Evolutionary conservation across 164 flowering plant genomes (phyloP), one percentile per base, ranked within the genome.

Genomic region (Aristolochia californica): DNA sequence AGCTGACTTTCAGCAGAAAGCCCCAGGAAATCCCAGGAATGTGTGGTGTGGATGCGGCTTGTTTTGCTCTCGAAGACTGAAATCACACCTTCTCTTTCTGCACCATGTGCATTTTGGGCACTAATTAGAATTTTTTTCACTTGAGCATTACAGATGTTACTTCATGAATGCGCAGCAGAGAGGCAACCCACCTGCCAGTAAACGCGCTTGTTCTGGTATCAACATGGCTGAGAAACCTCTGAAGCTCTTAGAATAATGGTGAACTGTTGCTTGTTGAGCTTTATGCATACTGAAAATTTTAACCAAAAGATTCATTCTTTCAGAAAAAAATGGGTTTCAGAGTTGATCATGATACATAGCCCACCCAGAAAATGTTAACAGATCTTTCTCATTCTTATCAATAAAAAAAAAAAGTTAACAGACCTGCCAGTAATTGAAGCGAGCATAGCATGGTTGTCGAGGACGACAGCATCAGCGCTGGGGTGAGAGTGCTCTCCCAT

Each of bases 21-120:
- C 13, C 73, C 79, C n/a, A 83, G 45, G 56, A 83, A 80, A 2
- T 80, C 81, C 88, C 84, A 83, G 9, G 84, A 78, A 63, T 59
- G 71, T 17, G 84, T 76, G 25, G 83, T 83, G 58, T 78, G 80
- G 38, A 80, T 4, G 14, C 43, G 13, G 38, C 61, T 54, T 45
- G 60, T 73, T 56, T 49, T 67, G 68, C 83, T 78, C 62, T 71
- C 76, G 17, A 80, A 80, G 24, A 83, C 74, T 8, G 81, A 77
- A 21, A 77, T 58, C 48, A 83, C 83, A 2, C 57, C 60, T 28
- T 64, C 63, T 13, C 56, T 65, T 27, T 65, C 83, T 78, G 83
- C 62, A 69, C 11, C 50, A 62, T n/a, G 22, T 30, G 2, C 28
- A 55, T 44, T 23, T 15, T n/a, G n/a, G n/a, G n/a, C 26, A 21